Percentiles rank a stretch among this genome's conserved stretches.
These are phyloP conservation scores for Rhynchosporium secalis DNA, from an alignment of 2,329 filamentous ascomycete genomes.

Conservation along the genomic window DNA sequence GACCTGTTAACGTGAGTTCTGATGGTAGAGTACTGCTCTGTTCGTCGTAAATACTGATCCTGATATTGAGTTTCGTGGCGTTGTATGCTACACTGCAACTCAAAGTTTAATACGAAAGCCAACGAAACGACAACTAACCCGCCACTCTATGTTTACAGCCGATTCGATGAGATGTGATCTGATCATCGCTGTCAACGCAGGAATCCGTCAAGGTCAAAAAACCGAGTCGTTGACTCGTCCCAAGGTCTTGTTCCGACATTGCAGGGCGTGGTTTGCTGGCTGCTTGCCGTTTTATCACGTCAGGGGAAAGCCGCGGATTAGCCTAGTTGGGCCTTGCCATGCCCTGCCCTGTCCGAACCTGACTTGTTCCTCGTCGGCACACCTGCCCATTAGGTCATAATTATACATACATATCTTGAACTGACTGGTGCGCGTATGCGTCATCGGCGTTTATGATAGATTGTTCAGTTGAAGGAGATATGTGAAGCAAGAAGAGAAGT, in stretches of 20 bases:
- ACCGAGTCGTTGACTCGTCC: conserved; percentile 10
- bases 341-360: neutral
- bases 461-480: neutral
- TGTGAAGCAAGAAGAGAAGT: neutral
- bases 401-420: neutral
- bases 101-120: no score
- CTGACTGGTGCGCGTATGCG: neutral
- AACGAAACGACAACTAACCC: no score
- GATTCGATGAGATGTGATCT: neutral
- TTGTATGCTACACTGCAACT: no score
- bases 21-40: no score
- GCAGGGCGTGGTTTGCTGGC: conserved; percentile 1
- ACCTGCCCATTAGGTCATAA: conserved; percentile 14
- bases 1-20: neutral
- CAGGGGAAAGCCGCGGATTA: conserved; percentile 8
- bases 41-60: no score
- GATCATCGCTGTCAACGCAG: conserved; percentile 13
- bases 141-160: no score
- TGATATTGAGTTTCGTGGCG: no score
- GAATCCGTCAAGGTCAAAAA: neutral
- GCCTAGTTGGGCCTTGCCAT: neutral
- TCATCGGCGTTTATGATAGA: conserved; percentile 13
- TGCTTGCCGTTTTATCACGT: conserved; percentile 12
- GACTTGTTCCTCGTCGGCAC: conserved; percentile 3
- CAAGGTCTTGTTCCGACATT: neutral